Conservation (phyloP, 495 filamentous ascomycete genomes). For the Paragyromitra xinjiangensis region DNA sequence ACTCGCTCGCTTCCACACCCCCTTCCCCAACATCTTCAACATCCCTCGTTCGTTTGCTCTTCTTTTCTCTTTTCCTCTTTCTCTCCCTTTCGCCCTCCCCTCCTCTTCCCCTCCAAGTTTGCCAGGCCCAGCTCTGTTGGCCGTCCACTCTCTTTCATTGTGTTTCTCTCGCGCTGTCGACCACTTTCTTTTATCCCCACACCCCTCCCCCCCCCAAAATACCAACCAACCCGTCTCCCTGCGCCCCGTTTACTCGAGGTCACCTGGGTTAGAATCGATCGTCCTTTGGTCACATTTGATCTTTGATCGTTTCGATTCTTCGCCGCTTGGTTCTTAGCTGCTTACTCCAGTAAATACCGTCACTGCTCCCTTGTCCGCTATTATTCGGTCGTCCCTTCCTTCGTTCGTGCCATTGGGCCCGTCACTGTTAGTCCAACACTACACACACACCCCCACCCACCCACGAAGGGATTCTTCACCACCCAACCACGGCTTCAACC, state of each 20-base stretch:
- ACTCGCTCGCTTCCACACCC: slow-evolving; percentile 38
- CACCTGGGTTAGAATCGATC: slow-evolving; percentile 50
- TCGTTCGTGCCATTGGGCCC: slow-evolving; percentile 47
- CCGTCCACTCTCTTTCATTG: slow-evolving; percentile 57
- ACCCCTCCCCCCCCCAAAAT: slow-evolving; percentile 1
- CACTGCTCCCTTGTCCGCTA: slow-evolving; percentile 46
- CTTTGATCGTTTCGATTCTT: slow-evolving; percentile 43
- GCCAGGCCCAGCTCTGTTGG: slow-evolving; percentile 53
- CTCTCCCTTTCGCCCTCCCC: slow-evolving; percentile 25
- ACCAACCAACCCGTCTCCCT: slow-evolving; percentile 51
- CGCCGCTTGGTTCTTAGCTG: slow-evolving; percentile 43
- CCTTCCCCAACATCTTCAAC: slow-evolving; percentile 54
- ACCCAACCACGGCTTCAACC: slow-evolving; percentile 43
- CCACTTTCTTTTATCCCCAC: slow-evolving; percentile 44
- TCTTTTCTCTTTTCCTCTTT: slow-evolving; percentile 42
- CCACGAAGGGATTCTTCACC: slow-evolving; percentile 26
- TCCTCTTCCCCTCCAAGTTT: slow-evolving; percentile 52
- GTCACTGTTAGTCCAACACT: slow-evolving; percentile 45
- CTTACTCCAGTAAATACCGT: slow-evolving; percentile 49
- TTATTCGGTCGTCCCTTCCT: slow-evolving; percentile 45
- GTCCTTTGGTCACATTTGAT: slow-evolving; percentile 47
- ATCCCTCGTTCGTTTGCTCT: slow-evolving; percentile 37
- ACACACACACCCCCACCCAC: slow-evolving; percentile 2
- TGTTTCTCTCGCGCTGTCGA: slow-evolving; percentile 52
- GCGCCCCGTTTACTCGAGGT: slow-evolving; percentile 55